Base-by-base conservation (phyloP, 148 eudicot genomes). In the Rhododendron kiyosumense region DNA sequence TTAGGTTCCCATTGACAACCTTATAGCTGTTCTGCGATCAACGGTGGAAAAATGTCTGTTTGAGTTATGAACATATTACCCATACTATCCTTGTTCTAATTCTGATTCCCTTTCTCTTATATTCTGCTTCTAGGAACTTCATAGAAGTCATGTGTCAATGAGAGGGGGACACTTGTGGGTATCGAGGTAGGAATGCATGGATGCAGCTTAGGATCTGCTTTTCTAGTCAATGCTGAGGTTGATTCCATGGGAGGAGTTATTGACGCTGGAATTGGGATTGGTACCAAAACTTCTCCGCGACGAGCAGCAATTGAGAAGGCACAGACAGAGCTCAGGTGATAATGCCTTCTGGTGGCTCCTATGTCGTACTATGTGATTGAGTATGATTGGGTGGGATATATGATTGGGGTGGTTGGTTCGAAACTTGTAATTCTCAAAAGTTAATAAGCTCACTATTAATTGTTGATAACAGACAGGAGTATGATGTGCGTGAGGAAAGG, bases 211-310 rank as follows among this genome's bases (percentile, higher is more conserved):
- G 91, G 92, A 67, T 92, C 87, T 91, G 82, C 91, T 92, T 86
- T 89, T 87, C 85, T 95, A 88, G 95, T 96, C 92, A 94, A 97
- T 95, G 98, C 96, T 89, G 95, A 92, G 92, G 92, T 95, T 91
- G 98, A 94, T 94, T 97, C 97, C 94, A 97, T 97, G 99, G 99
- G 98, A 83, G 98, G 96, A 91, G 92, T 94, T 93, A 92, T 95
- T 90, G 98, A 97, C 61, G 92, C 92, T 80, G 98, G 97, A 90
- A 93, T 93, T 88, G 98, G 93, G 88, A 85, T 89, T 91, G 91
- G 88, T 85, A 88, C 87, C 82, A 93, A 88, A 90, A 88, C 94
- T 86, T 94, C 98, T 95, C 96, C 98, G 57, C 90, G 89, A 11
- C 90, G 85, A 86, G 93, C 89, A 82, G 98, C 94, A 52, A 93